A percentile compares a stretch with the other conserved stretches of the same genome.
Evolutionary conservation across 768 basidiomycete genomes (phyloP).

Genomic region (Paxillus ammoniavirescens): DNA sequence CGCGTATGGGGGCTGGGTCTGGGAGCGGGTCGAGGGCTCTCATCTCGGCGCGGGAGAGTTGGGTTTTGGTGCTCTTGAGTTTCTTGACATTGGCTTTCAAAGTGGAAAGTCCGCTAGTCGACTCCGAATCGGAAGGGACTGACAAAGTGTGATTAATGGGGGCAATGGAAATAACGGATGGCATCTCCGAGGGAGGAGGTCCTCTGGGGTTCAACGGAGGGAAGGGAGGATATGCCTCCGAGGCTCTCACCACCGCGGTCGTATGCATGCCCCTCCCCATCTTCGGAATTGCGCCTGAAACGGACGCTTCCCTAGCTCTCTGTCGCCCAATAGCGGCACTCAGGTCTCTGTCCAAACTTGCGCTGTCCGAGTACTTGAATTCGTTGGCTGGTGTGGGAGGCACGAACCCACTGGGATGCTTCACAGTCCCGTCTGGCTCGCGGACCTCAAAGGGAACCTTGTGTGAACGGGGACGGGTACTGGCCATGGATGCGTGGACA

Average conservation of each 20-base stretch:
- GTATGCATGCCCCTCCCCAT: constrained; percentile 24
- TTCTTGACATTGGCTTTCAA: constrained; percentile 5
- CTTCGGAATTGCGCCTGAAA: constrained; percentile 9
- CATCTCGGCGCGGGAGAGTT: neutral
- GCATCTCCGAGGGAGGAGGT: neutral
- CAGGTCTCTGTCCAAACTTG: constrained; percentile 15
- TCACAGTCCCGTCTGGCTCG: constrained; percentile 36
- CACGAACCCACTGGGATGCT: constrained; percentile 43
- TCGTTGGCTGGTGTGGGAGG: constrained; percentile 41
- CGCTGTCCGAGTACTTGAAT: constrained; percentile 25
- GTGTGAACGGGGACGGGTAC: constrained; percentile 23
- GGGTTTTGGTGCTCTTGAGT: neutral
- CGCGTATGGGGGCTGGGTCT: constrained; percentile 16
- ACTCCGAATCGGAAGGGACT: neutral
- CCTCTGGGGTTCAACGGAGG: neutral
- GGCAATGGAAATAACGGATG: neutral
- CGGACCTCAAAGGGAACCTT: constrained; percentile 45
- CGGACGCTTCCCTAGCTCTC: constrained; percentile 10
- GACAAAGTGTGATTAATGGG: neutral
- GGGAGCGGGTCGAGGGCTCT: neutral
- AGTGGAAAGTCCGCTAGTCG: neutral
- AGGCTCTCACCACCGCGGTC: neutral
- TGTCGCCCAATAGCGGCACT: constrained; percentile 13
- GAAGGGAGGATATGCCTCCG: neutral
- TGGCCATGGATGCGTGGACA: constrained; percentile 18